Evolutionary conservation across 2,329 filamentous ascomycete genomes (phyloP).

Genomic region (Hypoxylon sp.): DNA sequence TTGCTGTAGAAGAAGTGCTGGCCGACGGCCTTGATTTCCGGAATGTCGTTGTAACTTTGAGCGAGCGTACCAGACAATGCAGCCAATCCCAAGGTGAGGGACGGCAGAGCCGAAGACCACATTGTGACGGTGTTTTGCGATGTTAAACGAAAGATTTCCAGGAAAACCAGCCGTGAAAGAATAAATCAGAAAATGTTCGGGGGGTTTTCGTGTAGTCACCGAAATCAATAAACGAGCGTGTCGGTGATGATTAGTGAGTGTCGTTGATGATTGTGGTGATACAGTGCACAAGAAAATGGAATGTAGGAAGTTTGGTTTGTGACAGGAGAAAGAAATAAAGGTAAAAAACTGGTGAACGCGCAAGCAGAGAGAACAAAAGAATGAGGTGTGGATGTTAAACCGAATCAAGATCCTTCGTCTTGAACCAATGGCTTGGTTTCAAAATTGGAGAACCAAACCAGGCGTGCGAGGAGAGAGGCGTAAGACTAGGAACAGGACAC

Average conservation of each 20-base stretch:
- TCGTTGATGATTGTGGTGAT: conserved; percentile 17
- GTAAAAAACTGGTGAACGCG: conserved; percentile 36
- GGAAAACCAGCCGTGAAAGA: conserved; percentile 24
- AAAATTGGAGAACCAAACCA: conserved; percentile 35
- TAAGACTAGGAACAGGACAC: conserved; percentile 37
- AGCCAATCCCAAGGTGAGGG: conserved; percentile 47
- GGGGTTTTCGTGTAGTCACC: conserved; percentile 20
- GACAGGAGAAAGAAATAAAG: conserved; percentile 23
- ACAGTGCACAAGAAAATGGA: conserved; percentile 34
- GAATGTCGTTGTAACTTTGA: conserved; percentile 52
- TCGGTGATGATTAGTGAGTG: conserved; percentile 17
- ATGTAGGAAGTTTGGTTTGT: conserved; percentile 21
- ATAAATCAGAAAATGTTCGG: conserved; percentile 22
- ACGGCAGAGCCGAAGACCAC: conserved; percentile 49
- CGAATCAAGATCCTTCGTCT: conserved; percentile 39
- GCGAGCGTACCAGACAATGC: conserved; percentile 49
- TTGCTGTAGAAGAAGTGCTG: conserved; percentile 57
- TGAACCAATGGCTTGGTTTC: conserved; percentile 39
- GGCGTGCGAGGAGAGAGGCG: conserved; percentile 25
- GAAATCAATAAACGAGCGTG: conserved; percentile 39
- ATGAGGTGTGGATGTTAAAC: conserved; percentile 25
- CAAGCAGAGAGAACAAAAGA: conserved; percentile 37
- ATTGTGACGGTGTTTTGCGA: conserved; percentile 41
- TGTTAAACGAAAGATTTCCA: conserved; percentile 34
- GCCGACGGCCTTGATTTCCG: conserved; percentile 52